Evolutionary conservation across 352 stramenopile species (phyloP).

Genomic region (Phytopythium oedochilum): DNA sequence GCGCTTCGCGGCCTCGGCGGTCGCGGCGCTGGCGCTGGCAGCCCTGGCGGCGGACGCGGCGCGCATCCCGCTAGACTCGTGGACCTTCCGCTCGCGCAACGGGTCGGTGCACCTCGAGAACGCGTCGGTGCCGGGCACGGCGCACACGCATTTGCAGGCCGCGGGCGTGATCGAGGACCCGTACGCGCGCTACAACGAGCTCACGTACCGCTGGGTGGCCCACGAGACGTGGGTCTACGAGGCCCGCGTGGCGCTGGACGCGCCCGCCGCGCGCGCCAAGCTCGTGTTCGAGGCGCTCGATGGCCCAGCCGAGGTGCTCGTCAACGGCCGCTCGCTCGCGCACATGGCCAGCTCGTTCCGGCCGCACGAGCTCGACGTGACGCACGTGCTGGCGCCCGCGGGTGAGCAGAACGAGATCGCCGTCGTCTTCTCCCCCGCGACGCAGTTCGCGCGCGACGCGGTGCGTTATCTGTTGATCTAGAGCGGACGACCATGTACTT

Average conservation of each 20-base stretch:
- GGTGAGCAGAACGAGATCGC: conserved; percentile 38
- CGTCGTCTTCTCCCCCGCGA: conserved; percentile 53
- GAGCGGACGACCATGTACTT: too few relatives aligned
- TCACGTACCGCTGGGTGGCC: conserved; percentile 58
- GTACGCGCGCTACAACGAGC: conserved; percentile 74
- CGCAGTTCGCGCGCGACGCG: conserved; percentile 41
- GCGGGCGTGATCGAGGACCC: conserved; percentile 59
- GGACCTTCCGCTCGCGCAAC: conserved; percentile 50
- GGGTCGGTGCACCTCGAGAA: conserved; percentile 51
- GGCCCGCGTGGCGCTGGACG: conserved; percentile 30
- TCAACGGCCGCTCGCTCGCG: conserved; percentile 56
- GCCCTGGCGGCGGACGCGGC: conserved; percentile 3
- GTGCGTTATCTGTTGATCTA: conserved; percentile 9
- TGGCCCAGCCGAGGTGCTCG: conserved; percentile 51
- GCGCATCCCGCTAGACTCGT: conserved; percentile 32
- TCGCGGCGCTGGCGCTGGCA: conserved; percentile 3
- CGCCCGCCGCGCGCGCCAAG: conserved; percentile 1
- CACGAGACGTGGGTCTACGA: conserved; percentile 74
- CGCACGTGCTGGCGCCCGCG: conserved; percentile 6
- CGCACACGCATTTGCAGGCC: conserved; percentile 65
- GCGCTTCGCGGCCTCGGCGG: too few relatives aligned
- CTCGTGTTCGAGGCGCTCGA: conserved; percentile 73
- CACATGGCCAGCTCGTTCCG: conserved; percentile 61
- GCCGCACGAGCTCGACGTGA: conserved; percentile 45
- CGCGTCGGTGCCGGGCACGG: conserved; percentile 53